Base-by-base conservation (phyloP, 2,329 filamentous ascomycete genomes). In the Hirsutella thompsonii region DNA sequence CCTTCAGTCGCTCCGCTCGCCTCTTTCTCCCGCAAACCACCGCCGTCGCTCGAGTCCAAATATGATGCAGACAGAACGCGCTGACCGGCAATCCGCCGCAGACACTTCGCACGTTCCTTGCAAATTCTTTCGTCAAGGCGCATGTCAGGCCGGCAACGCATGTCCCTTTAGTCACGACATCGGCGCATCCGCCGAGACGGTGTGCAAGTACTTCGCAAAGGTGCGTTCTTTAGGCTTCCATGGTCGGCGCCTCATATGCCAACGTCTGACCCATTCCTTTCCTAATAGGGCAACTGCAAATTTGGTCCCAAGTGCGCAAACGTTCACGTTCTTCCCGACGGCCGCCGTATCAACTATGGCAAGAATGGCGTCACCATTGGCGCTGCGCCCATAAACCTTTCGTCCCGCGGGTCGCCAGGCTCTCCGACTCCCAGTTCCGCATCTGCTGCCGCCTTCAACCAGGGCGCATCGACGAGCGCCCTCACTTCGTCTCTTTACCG, bases 151-250 rank as follows among this genome's bases (percentile, higher is more conserved):
- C 43, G 92, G 92, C 52, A 85, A 84, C 60, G 87, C 89, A 49
- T 98, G 92, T 67, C 92, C 92, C 33, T 98, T 96, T 65, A 86
- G 88, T 54, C 92, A 98, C 66, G 90, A 93, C 48, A 79, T 92
- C 48, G 85, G 92, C 58, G 75, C 80, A 23, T 78, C 88, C 33
- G 76, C 83, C 39, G 87, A 95, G 60, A 89, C 84, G 46, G 79
- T 93, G 49, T 98, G 92, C 80, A 98, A 96, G 66, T 98, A 96
- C 67, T 98, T 96, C 61, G 84, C 89, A 57, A 98, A 96, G 81
- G 88, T 94, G 68, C 53, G 68, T 60, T 41, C 9, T 20, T 13
- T 23, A 18, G 6, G 3, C 5, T 4, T 18, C 13, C 4, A 14
- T n/a, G 6, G n/a, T n/a, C n/a, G n/a, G n/a, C 32, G 3, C 30